Evolutionary conservation across 1,284 basidiomycete species (phyloP).

Genomic region (Veloboletus limbatus): DNA sequence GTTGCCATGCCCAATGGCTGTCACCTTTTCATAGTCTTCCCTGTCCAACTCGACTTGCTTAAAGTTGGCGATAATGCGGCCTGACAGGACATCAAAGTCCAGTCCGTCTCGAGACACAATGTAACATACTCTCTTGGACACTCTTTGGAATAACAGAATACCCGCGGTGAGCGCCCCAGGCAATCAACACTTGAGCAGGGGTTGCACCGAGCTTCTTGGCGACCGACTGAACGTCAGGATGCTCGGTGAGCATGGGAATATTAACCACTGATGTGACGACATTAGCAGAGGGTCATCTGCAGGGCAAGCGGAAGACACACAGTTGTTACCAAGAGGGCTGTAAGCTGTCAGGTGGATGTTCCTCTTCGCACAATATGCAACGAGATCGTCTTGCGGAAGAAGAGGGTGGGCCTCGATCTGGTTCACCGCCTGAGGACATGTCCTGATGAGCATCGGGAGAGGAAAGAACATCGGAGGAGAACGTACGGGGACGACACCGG

Average conservation of each 20-base stretch:
- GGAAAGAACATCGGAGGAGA: neutral
- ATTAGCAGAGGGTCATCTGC: neutral
- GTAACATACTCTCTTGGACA: constrained; percentile 45
- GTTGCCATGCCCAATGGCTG: constrained; percentile 52
- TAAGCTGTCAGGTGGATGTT: constrained; percentile 83
- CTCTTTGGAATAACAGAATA: constrained; percentile 75
- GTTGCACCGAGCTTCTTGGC: constrained; percentile 56
- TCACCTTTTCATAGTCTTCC: constrained; percentile 60
- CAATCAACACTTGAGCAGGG: constrained; percentile 67
- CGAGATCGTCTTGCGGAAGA: constrained; percentile 67
- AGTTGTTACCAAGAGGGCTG: constrained; percentile 80
- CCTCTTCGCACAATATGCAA: constrained; percentile 67
- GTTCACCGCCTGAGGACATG: constrained; percentile 52
- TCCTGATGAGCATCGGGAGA: constrained; percentile 1
- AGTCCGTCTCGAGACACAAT: neutral
- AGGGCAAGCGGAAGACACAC: constrained; percentile 37
- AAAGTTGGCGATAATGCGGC: constrained; percentile 68
- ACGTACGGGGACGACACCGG: constrained; percentile 67
- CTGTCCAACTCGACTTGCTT: constrained; percentile 60
- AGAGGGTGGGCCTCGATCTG: constrained; percentile 86
- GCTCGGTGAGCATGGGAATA: constrained; percentile 59
- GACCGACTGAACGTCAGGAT: constrained; percentile 60
- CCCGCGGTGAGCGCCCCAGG: constrained; percentile 64
- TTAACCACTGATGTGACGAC: constrained; percentile 45
- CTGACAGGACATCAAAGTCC: constrained; percentile 14